phyloP scores from a whole-genome alignment of 2,329 filamentous ascomycete genomes.

The Colletotrichum destructivum region DNA sequence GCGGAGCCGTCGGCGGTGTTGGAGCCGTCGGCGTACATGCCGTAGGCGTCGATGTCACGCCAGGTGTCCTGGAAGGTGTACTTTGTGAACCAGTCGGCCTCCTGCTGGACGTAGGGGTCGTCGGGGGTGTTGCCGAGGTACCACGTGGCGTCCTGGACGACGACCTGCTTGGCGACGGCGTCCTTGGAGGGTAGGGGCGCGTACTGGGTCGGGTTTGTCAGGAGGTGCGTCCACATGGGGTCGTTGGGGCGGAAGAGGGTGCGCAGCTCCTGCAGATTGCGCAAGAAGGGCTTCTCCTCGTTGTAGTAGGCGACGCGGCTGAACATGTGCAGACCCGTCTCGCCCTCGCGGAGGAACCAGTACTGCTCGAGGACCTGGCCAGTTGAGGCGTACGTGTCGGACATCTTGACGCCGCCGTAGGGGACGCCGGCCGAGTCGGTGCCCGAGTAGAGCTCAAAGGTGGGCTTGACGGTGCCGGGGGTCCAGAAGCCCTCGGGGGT shows the following conservation, averaged over 20 bases:
- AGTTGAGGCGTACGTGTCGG: constrained; percentile 68
- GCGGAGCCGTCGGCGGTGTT: constrained; percentile 63
- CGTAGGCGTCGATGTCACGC: constrained; percentile 69
- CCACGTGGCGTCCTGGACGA: constrained; percentile 75
- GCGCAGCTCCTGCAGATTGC: constrained; percentile 71
- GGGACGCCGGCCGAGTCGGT: constrained; percentile 62
- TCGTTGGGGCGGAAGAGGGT: constrained; percentile 71
- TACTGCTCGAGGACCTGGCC: constrained; percentile 73
- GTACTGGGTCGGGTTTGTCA: constrained; percentile 66
- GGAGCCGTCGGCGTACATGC: constrained; percentile 55
- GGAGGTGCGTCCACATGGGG: constrained; percentile 71
- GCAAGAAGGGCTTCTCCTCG: constrained; percentile 64
- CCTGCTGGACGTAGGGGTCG: constrained; percentile 67
- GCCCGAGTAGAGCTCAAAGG: constrained; percentile 66
- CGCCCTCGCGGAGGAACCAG: constrained; percentile 73
- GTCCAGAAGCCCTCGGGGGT: constrained; percentile 70
- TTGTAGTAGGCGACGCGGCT: constrained; percentile 70
- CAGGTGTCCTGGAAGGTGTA: constrained; percentile 72
- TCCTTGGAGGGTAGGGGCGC: constrained; percentile 66
- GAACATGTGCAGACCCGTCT: constrained; percentile 73
- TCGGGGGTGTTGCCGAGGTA: constrained; percentile 66
- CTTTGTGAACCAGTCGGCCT: constrained; percentile 74
- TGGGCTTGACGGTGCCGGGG: constrained; percentile 63
- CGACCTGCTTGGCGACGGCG: constrained; percentile 56
- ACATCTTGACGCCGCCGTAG: constrained; percentile 71